Conservation (phyloP, 2,329 filamentous ascomycete species). For the Trichoderma arundinaceum region DNA sequence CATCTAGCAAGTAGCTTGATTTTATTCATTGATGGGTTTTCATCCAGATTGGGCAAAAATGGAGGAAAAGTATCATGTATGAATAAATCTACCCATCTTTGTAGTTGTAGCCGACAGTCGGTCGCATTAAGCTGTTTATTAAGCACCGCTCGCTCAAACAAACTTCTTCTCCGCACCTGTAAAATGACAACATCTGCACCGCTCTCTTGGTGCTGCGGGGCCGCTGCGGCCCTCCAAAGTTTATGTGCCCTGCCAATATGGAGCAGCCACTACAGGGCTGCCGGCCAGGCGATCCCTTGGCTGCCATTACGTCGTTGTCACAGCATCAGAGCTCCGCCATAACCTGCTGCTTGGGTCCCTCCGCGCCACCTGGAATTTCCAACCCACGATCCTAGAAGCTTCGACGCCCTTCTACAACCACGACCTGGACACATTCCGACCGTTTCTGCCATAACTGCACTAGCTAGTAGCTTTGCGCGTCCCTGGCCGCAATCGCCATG, state of each 20-base stretch:
- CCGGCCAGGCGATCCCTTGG: too few relatives aligned
- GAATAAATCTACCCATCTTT: too few relatives aligned
- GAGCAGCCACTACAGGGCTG: constrained; percentile 3
- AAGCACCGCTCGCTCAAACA: too few relatives aligned
- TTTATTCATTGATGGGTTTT: neutral
- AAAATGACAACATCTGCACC: neutral
- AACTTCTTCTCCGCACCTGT: too few relatives aligned
- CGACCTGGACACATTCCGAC: neutral
- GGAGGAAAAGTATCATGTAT: too few relatives aligned
- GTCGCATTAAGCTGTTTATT: too few relatives aligned
- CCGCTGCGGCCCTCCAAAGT: constrained; percentile 9
- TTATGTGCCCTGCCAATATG: constrained; percentile 4
- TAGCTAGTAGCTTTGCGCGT: neutral
- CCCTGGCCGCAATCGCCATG: constrained; percentile 33
- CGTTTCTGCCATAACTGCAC: neutral
- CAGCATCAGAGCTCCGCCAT: neutral
- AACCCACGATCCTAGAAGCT: constrained; percentile 22
- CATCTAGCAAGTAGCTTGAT: neutral
- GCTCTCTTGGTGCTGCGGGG: constrained; percentile 18
- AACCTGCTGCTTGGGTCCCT: neutral
- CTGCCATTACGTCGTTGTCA: constrained; percentile 22
- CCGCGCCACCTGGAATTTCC: constrained; percentile 11
- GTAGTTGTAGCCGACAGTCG: too few relatives aligned
- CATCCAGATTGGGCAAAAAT: too few relatives aligned
- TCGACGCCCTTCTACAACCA: constrained; percentile 10